phyloP scores from a whole-genome alignment of 1,139 yeast species.

The Geotrichum klebahnii region DNA sequence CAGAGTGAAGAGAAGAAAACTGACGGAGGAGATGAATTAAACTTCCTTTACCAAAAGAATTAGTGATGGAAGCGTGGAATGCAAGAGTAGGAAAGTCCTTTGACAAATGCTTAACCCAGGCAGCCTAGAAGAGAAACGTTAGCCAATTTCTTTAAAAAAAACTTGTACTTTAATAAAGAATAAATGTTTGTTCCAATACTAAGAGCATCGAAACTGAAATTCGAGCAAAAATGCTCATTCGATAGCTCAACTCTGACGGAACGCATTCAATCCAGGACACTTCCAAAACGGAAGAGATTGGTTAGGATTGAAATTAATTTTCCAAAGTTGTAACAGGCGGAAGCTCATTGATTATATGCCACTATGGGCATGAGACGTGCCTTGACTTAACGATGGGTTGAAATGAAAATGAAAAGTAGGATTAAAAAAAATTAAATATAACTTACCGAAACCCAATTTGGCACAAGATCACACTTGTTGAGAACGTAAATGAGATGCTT shows the following conservation, averaged over 20 bases:
- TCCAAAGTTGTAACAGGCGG: conserved; percentile 93
- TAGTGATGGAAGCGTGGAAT: conserved; percentile 95
- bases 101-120: conserved; percentile 95
- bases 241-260: conserved; percentile 46
- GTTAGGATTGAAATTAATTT: conserved; percentile 60
- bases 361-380: conserved; percentile 36
- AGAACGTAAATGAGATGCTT: conserved; percentile 91
- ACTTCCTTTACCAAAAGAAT: conserved; percentile 96
- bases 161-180: background rate
- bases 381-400: conserved; percentile 42
- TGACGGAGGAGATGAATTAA: conserved; percentile 89
- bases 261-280: conserved; percentile 45
- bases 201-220: conserved; percentile 35
- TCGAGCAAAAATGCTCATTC: conserved; percentile 15
- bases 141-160: background rate
- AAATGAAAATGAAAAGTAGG: background rate
- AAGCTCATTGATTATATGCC: conserved; percentile 29
- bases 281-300: conserved; percentile 48
- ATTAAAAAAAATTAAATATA: conserved; percentile 1
- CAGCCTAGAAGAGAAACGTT: too few relatives aligned
- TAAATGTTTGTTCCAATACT: conserved; percentile 42
- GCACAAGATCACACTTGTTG: conserved; percentile 96
- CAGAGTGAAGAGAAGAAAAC: conserved; percentile 83
- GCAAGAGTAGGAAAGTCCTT: conserved; percentile 92
- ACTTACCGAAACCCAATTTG: conserved; percentile 90